phyloP scores from a whole-genome alignment of 2,329 filamentous ascomycete genomes.

The Colletotrichum sp. region DNA sequence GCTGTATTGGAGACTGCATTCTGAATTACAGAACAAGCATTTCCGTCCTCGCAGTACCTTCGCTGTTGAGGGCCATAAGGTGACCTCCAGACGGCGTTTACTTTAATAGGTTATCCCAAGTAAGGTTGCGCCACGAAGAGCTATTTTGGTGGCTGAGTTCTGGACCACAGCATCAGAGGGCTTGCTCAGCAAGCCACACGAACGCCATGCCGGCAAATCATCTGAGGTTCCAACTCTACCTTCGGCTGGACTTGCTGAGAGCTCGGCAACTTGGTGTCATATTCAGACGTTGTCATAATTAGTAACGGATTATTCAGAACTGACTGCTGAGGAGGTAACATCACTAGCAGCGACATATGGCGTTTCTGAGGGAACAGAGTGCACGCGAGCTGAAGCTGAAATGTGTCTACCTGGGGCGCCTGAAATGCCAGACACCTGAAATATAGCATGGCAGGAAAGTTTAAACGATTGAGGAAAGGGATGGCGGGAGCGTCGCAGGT shows the following conservation, averaged over 20 bases:
- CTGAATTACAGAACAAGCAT: background rate
- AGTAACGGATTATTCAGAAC: background rate
- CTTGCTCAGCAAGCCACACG: background rate
- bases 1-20: rapidly evolving
- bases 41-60: background rate
- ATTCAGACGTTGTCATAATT: background rate
- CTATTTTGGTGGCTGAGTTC: background rate
- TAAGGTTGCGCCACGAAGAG: background rate
- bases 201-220: background rate
- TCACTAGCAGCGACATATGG: background rate
- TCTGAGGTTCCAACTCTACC: background rate
- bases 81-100: background rate
- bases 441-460: background rate
- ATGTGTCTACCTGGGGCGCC: background rate
- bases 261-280: background rate
- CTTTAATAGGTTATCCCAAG: background rate
- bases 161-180: background rate
- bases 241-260: background rate
- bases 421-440: background rate
- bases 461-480: background rate
- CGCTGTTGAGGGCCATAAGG: background rate
- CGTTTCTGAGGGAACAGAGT: background rate
- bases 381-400: background rate
- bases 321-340: background rate
- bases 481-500: background rate